Base-by-base conservation (phyloP, 306 rosid species). In the Alnus glutinosa region DNA sequence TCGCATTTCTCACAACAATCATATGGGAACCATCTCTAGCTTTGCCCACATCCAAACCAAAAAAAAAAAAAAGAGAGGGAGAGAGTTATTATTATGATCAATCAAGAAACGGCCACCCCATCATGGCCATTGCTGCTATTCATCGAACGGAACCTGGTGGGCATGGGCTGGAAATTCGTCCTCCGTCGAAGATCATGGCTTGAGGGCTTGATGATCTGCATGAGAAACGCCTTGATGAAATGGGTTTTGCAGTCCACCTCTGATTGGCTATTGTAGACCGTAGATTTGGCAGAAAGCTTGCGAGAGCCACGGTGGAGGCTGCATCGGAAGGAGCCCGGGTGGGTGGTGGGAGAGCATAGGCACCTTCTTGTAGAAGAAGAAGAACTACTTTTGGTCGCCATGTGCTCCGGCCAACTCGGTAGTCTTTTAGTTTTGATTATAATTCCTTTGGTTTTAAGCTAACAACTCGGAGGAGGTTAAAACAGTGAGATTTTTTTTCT, bases 301-400 rank as follows among this genome's bases (percentile, higher is more conserved):
- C 18, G 42, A 12, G 8, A 61, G 7, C 71, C 47, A 9, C 49
- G 47, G 86, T 93, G 97, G 73, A 54, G 76, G 77, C 85, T 84
- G 80, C 93, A 91, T 10, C 94, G 79, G 80, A 91, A 93, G 2
- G 98, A 89, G 9, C 92, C 89, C 1, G 90, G 90, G 5, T 93
- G 96, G 1, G 36, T 75, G 63, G 87, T 80, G 44, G 90, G 98
- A 14, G 98, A 81, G 70, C 98, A 93, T 71, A 82, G 12, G 76
- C 97, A 93, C 12, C 71, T 83, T 19, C 84, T 84, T 55, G 83
- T 5, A 34, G 70, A 61, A 30, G 68, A 62, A 62, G 44, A 0
- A 3, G n/a, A 34, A 34, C 2, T 4, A 63, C 2, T 7, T 15
- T 36, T 64, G 47, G 48, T 36, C 36, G 47, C 70, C 48, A 64